Conservation (phyloP, 2,329 filamentous ascomycete species). For the Teratosphaeria viscida region DNA sequence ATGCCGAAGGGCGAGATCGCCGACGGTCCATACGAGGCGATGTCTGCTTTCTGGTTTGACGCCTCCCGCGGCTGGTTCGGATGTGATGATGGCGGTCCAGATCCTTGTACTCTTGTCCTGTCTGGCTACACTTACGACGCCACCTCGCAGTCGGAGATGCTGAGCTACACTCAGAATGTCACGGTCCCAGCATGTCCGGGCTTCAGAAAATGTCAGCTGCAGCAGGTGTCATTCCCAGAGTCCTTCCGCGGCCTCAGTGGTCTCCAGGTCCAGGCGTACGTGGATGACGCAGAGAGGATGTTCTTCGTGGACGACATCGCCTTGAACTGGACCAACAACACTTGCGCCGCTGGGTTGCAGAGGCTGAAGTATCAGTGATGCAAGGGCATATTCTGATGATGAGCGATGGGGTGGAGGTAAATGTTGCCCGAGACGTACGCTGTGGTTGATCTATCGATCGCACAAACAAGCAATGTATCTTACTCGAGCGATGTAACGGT, state of each 20-base stretch:
- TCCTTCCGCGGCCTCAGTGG: slow-evolving; percentile 35
- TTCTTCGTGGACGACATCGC: slow-evolving; percentile 41
- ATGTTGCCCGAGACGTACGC: background rate
- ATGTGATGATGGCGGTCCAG: slow-evolving; percentile 34
- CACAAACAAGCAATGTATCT: background rate
- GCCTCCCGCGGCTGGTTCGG: slow-evolving; percentile 37
- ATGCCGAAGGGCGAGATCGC: slow-evolving; percentile 36
- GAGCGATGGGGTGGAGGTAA: background rate
- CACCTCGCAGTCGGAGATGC: slow-evolving; percentile 25
- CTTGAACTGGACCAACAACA: slow-evolving; percentile 41
- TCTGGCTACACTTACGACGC: slow-evolving; percentile 34
- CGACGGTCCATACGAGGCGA: slow-evolving; percentile 31
- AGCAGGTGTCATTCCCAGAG: slow-evolving; percentile 32
- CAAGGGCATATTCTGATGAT: background rate
- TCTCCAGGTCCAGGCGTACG: slow-evolving; percentile 39
- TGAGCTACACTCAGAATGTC: slow-evolving; percentile 28
- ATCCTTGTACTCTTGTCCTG: slow-evolving; percentile 34
- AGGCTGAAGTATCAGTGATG: slow-evolving; percentile 26
- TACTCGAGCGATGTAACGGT: background rate
- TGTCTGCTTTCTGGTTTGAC: slow-evolving; percentile 42
- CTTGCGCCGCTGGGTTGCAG: slow-evolving; percentile 51
- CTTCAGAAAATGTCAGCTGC: slow-evolving; percentile 31
- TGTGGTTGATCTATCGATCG: background rate
- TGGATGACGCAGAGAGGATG: slow-evolving; percentile 24
- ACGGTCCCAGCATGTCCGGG: slow-evolving; percentile 33